These are phyloP conservation scores for Stephanodiscus minutulus DNA, from an alignment of 108 stramenopile species.

Conservation along the genomic window DNA sequence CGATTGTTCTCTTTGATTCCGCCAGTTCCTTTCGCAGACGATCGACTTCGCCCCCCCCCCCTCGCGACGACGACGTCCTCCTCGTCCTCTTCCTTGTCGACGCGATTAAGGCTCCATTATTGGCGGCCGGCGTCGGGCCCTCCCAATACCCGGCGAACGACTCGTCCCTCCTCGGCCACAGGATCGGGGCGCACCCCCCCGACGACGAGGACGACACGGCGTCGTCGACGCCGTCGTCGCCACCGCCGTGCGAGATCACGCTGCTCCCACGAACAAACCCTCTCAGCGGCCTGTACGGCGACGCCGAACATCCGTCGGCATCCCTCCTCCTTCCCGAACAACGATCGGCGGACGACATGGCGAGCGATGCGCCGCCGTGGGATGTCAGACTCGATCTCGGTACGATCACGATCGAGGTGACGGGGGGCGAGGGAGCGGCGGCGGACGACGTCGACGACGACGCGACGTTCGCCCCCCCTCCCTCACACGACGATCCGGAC, in stretches of 20 bases:
- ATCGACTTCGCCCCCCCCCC: constrained; percentile 39
- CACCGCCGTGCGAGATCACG: constrained; percentile 11
- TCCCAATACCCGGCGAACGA: constrained; percentile 14
- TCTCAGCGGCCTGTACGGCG: constrained; percentile 34
- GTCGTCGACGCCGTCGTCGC: neutral
- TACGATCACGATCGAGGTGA: constrained; percentile 60
- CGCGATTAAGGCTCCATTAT: neutral
- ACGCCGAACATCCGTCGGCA: constrained; percentile 5
- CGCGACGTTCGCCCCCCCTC: constrained; percentile 11
- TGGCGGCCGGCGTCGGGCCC: neutral
- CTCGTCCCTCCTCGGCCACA: constrained; percentile 34
- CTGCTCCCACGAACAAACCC: constrained; percentile 46
- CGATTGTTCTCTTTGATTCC: constrained; percentile 51
- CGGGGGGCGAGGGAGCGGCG: constrained; percentile 47
- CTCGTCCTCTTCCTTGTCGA: constrained; percentile 5
- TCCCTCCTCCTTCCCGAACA: constrained; percentile 8
- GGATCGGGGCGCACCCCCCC: constrained; percentile 21
- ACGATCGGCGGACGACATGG: neutral
- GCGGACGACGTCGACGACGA: constrained; percentile 10
- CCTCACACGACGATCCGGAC: constrained; percentile 44
- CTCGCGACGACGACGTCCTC: constrained; percentile 2
- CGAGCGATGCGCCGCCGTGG: constrained; percentile 9
- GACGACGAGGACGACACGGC: neutral
- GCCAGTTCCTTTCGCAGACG: constrained; percentile 55
- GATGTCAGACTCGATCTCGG: constrained; percentile 31